phyloP scores from a whole-genome alignment of 176 grass and related monocot species.

The Elymus sibiricus region DNA sequence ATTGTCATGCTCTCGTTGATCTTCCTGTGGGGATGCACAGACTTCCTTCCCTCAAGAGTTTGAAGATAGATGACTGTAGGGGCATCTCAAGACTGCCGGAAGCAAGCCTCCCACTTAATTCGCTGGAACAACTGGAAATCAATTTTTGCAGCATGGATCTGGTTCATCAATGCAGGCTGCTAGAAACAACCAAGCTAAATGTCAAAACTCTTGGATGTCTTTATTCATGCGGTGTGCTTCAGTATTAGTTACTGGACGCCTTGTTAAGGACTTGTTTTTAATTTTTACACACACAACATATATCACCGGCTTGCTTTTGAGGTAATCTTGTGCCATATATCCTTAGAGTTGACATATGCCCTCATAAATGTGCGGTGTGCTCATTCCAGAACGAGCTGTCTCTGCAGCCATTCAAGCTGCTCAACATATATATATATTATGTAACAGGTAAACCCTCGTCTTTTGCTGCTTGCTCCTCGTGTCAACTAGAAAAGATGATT shows the following conservation, averaged over 20 bases:
- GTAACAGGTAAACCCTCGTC: not conserved
- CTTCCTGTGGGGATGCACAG: not conserved
- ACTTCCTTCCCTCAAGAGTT: not conserved
- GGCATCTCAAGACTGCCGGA: not conserved
- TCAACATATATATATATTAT: not conserved
- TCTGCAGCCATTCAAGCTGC: not conserved
- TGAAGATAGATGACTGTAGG: rapidly evolving
- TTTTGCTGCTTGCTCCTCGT: not conserved
- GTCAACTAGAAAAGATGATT: not conserved
- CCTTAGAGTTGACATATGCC: not conserved
- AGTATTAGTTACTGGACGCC: not conserved
- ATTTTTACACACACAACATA: not conserved
- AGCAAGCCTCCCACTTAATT: conserved; percentile 8
- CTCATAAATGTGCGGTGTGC: not conserved
- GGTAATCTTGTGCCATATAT: not conserved
- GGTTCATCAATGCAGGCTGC: not conserved
- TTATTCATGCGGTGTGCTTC: not conserved
- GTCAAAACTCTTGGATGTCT: rapidly evolving
- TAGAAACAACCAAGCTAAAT: not conserved
- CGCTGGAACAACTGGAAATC: conserved; percentile 18
- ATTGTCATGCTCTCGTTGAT: rapidly evolving
- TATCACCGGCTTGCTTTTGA: not conserved
- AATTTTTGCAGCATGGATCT: rapidly evolving
- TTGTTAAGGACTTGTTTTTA: not conserved
- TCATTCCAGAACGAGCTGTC: not conserved